A percentile compares a stretch with the other conserved stretches of the same genome.
These are phyloP conservation scores for Spergularia azorica DNA, from an alignment of 179 eudicot species.

Conservation along the genomic window DNA sequence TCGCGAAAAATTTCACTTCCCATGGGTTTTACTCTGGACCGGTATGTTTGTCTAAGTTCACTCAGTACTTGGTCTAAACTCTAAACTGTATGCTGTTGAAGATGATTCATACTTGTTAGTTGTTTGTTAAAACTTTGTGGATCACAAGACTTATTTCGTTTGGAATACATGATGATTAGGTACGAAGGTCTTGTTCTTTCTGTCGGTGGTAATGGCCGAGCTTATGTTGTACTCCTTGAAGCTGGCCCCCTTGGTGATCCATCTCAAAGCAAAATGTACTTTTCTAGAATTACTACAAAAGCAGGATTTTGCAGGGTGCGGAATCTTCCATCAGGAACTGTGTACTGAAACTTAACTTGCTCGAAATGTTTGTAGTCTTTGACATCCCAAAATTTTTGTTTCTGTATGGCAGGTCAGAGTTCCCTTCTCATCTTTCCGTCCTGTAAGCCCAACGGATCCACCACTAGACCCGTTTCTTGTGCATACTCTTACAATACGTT, in stretches of 20 bases:
- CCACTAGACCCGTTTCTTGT: slow-evolving; percentile 94
- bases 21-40: slow-evolving; percentile 83
- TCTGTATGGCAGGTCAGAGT: slow-evolving; percentile 69
- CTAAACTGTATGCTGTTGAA: neutral
- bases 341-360: neutral
- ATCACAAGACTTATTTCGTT: neutral
- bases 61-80: neutral
- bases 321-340: slow-evolving; percentile 13
- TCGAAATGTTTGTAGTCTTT: slow-evolving; percentile 1
- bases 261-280: slow-evolving; percentile 75
- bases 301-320: slow-evolving; percentile 93
- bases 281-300: slow-evolving; percentile 85
- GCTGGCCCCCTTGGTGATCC: slow-evolving; percentile 72
- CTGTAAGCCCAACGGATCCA: slow-evolving; percentile 87
- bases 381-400: slow-evolving; percentile 16
- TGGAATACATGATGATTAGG: slow-evolving; percentile 39
- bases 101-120: neutral
- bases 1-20: slow-evolving; percentile 85
- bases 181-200: slow-evolving; percentile 93
- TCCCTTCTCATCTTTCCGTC: slow-evolving; percentile 88
- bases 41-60: slow-evolving; percentile 43
- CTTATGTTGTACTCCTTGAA: slow-evolving; percentile 82
- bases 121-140: neutral
- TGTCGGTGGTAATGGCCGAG: slow-evolving; percentile 95
- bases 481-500: slow-evolving; percentile 83